A percentile compares a stretch with the other conserved stretches of the same genome.
Conservation (phyloP, 306 rosid genomes). For the Malus sylvestris region DNA sequence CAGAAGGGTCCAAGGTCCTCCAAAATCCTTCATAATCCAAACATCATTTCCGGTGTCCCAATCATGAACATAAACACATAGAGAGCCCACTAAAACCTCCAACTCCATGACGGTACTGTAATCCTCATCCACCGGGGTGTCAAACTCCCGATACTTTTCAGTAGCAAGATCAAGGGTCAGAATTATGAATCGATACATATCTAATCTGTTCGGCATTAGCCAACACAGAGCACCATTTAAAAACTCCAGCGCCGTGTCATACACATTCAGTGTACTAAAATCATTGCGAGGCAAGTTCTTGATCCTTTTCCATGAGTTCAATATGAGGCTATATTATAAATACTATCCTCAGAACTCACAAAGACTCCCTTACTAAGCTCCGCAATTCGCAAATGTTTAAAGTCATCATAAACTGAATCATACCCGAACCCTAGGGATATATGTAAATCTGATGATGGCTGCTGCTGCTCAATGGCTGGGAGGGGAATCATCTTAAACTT, state of each 20-base stretch:
- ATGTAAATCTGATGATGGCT: too few relatives aligned
- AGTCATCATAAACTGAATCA: neutral
- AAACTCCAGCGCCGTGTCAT: neutral
- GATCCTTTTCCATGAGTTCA: neutral
- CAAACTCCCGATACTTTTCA: neutral
- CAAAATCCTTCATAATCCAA: neutral
- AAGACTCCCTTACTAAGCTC: neutral
- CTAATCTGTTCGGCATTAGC: neutral
- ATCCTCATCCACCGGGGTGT: too few relatives aligned
- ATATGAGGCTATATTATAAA: neutral
- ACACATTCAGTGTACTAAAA: too few relatives aligned
- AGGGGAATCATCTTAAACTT: neutral
- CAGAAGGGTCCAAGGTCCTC: neutral
- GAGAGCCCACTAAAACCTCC: neutral
- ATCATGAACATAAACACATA: neutral
- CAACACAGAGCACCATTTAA: neutral
- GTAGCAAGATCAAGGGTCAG: neutral
- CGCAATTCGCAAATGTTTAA: neutral
- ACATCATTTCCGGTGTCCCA: neutral
- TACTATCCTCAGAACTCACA: neutral
- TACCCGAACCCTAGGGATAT: neutral
- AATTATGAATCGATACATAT: neutral
- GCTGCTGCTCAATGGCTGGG: neutral
- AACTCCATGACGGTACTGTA: accelerated
- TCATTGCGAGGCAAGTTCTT: neutral